Evolutionary conservation across 257 asterid genomes (phyloP).

Genomic region (Solanum dulcamara): DNA sequence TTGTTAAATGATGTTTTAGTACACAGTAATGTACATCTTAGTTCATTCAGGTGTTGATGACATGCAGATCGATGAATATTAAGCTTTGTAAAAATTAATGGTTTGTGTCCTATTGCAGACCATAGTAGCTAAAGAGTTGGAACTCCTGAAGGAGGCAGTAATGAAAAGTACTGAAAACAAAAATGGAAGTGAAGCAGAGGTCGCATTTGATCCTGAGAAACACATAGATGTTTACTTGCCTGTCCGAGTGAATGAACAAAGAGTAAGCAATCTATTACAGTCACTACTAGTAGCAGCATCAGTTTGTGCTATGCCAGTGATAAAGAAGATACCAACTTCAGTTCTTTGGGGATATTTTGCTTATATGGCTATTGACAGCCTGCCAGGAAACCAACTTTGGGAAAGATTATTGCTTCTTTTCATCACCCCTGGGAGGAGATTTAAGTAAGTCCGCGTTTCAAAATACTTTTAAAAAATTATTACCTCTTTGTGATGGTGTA

Average conservation of each 20-base stretch:
- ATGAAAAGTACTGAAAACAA: slow-evolving; percentile 15
- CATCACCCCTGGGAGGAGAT: slow-evolving; percentile 33
- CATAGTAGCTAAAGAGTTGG: slow-evolving; percentile 26
- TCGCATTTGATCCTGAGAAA: slow-evolving; percentile 29
- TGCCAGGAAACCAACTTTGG: slow-evolving; percentile 54
- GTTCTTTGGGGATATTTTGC: slow-evolving; percentile 10
- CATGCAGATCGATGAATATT: not conserved
- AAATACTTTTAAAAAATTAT: no score
- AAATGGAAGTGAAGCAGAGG: slow-evolving; percentile 1
- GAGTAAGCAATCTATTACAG: slow-evolving; percentile 52
- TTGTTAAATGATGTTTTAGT: not conserved
- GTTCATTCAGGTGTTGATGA: not conserved
- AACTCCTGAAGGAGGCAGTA: slow-evolving; percentile 37
- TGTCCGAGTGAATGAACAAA: slow-evolving; percentile 52
- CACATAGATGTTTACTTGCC: slow-evolving; percentile 38
- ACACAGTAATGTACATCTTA: not conserved
- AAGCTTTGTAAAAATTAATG: not conserved
- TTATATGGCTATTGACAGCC: slow-evolving; percentile 64
- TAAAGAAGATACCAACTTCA: slow-evolving; percentile 7
- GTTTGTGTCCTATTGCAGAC: slow-evolving; percentile 12
- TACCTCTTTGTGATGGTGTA: not conserved
- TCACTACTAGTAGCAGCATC: slow-evolving; percentile 38
- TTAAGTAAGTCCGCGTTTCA: slow-evolving; percentile 17
- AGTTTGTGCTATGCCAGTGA: slow-evolving; percentile 38
- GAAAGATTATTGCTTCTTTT: slow-evolving; percentile 40